phyloP scores from a whole-genome alignment of 108 stramenopile genomes.

The Licmophora abbreviata region DNA sequence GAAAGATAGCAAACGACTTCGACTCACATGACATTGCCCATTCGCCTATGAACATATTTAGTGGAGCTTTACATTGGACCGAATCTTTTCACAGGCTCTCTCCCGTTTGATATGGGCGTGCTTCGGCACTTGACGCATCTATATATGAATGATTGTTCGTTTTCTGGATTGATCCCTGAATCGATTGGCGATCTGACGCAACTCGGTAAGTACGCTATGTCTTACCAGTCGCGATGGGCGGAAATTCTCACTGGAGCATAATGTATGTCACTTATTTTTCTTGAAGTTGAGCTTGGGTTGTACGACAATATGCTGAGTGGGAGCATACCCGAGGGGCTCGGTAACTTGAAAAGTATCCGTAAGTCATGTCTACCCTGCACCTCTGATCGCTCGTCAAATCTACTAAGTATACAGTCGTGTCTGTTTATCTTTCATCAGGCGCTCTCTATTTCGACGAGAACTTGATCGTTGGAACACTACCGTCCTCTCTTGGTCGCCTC shows the following conservation, averaged over 20 bases:
- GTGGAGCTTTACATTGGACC: conserved; percentile 13
- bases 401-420: no score
- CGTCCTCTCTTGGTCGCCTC: background rate
- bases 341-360: conserved; percentile 19
- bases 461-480: background rate
- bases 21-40: conserved; percentile 9
- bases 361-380: no score
- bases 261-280: no score
- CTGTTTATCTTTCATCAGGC: no score
- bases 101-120: conserved; percentile 9
- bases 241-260: no score
- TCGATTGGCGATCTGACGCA: conserved; percentile 35
- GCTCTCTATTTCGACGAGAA: background rate
- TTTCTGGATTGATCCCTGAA: conserved; percentile 43
- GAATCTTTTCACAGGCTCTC: conserved; percentile 5
- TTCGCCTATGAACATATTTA: conserved; percentile 11
- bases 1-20: conserved; percentile 3
- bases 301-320: conserved; percentile 51
- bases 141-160: conserved; percentile 25
- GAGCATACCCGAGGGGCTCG: conserved; percentile 39
- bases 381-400: no score
- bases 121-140: conserved; percentile 20
- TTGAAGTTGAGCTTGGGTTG: conserved; percentile 20
- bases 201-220: conserved; percentile 11
- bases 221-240: no score